Conservation (phyloP, 306 rosid species). For the Urtica urens region DNA sequence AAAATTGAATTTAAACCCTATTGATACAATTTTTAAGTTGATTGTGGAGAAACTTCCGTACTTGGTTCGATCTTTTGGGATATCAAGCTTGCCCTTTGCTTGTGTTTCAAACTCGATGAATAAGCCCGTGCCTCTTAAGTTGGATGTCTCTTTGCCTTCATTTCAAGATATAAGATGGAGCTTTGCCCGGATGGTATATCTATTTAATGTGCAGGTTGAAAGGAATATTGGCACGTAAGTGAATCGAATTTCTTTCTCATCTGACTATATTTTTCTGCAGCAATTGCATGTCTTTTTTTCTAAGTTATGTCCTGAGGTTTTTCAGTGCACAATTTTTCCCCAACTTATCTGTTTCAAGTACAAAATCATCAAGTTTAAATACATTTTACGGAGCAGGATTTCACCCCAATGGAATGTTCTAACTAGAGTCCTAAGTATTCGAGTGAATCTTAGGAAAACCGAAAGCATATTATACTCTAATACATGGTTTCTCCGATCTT, state of each 20-base stretch:
- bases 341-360: no score
- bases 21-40: constrained; percentile 27
- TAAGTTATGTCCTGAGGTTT: no score
- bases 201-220: constrained; percentile 76
- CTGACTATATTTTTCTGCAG: neutral
- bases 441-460: no score
- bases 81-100: constrained; percentile 61
- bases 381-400: neutral
- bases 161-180: constrained; percentile 58
- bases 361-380: no score
- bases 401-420: constrained; percentile 10
- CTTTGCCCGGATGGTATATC: constrained; percentile 59
- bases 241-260: neutral
- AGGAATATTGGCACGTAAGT: constrained; percentile 96
- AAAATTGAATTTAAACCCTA: constrained; percentile 22
- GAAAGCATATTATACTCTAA: no score
- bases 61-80: constrained; percentile 34
- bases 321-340: no score
- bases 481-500: constrained; percentile 1
- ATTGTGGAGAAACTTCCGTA: constrained; percentile 29
- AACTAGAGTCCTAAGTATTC: no score
- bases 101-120: constrained; percentile 63
- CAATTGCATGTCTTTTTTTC: no score
- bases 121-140: constrained; percentile 63
- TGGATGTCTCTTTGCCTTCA: constrained; percentile 76